Evolutionary conservation across 257 asterid genomes (phyloP), one percentile per base, ranked within the genome.

Genomic region (Rehmannia glutinosa): DNA sequence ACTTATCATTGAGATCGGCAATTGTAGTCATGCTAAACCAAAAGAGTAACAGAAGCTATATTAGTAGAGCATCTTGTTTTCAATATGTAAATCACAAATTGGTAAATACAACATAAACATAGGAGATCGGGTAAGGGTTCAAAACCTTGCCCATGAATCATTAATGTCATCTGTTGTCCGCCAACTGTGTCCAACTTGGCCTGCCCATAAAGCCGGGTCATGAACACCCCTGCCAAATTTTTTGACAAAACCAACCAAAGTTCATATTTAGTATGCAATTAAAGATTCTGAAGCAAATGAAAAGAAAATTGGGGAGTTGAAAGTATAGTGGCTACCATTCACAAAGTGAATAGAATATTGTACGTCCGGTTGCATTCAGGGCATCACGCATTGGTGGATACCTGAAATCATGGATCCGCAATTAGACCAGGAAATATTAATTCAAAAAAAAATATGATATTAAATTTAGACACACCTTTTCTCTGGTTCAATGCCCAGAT

Each of bases 321-420:
- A 21, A 50, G 42, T 36, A 36, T 24, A 25, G 58, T 23, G 27
- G 58, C 15, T 81, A 94, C 99, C 99, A 94, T 77, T 94, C 99
- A 62, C 99, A 94, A 69, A 94, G 83, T 9, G 96, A 89, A 72
- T 85, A 94, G 82, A 94, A 90, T 70, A 94, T 85, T n/a, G 83
- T 24, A 20, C 77, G 91, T 46, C 96, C 97, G 71, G 95, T 90
- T 45, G 80, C 89, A 79, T 94, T 93, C 64, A 94, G 86, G 69
- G 99, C 97, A 77, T 94, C 96, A 9, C 91, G 96, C 99, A 94
- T 94, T 23, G 95, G 96, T 25, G 99, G 99, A 78, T 90, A 90
- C 83, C 99, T 94, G 85, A 61, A 69, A 68, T 25, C 24, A 32
- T 47, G 16, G 15, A 51, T 17, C 42, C 43, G 16, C 25, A 60